These are phyloP conservation scores for Camellia lanceoleosa DNA, from an alignment of 148 eudicot species.

Conservation along the genomic window DNA sequence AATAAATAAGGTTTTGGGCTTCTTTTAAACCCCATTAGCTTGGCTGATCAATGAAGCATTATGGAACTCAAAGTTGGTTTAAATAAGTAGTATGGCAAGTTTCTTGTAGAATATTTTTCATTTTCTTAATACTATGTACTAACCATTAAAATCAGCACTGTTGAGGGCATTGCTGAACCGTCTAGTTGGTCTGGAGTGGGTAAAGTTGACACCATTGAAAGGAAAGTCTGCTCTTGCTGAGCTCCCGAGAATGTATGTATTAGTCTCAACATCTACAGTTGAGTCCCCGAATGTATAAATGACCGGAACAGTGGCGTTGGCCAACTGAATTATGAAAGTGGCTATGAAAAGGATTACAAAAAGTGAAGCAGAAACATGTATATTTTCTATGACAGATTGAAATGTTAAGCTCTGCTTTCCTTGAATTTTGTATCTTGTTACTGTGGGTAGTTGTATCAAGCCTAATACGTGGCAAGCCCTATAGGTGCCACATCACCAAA, in stretches of 20 bases:
- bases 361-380: not conserved
- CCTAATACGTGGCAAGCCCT: too few relatives aligned
- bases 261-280: conserved; percentile 41
- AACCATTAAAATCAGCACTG: conserved; percentile 39
- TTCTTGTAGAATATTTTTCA: too few relatives aligned
- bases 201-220: conserved; percentile 32
- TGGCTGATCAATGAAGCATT: too few relatives aligned
- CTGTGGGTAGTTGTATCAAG: too few relatives aligned
- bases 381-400: conserved; percentile 2
- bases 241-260: conserved; percentile 16
- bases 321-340: conserved; percentile 7
- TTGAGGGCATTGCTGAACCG: conserved; percentile 45
- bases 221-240: conserved; percentile 24
- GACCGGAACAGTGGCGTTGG: conserved; percentile 16
- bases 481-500: too few relatives aligned
- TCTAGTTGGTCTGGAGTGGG: conserved; percentile 25
- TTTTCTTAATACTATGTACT: not conserved
- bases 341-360: conserved; percentile 9
- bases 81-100: too few relatives aligned
- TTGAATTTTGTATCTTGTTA: not conserved
- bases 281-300: conserved; percentile 41
- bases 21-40: too few relatives aligned
- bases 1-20: too few relatives aligned
- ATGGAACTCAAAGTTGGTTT: too few relatives aligned
- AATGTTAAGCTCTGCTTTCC: not conserved